phyloP scores from a whole-genome alignment of 352 stramenopile species.

The Globisporangium spinosum region DNA sequence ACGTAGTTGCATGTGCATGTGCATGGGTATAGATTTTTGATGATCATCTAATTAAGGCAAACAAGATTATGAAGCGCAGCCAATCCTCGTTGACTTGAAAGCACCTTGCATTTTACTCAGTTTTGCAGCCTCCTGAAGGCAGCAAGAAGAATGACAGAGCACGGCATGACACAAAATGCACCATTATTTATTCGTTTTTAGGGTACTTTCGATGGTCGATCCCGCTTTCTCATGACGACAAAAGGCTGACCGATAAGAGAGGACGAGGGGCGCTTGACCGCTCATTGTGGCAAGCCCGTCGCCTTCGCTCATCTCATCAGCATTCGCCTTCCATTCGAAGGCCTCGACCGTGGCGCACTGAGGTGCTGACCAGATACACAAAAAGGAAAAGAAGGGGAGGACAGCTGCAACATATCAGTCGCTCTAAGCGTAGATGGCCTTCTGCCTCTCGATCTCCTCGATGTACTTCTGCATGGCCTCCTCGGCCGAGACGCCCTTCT shows the following conservation, averaged over 20 bases:
- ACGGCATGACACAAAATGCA: neutral
- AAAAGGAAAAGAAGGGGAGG: neutral
- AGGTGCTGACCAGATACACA: neutral
- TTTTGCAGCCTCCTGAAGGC: neutral
- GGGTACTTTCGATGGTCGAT: neutral
- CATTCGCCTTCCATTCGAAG: neutral
- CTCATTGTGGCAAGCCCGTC: neutral
- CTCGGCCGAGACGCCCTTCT: slow-evolving; percentile 81
- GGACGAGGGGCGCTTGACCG: neutral
- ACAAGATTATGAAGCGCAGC: neutral
- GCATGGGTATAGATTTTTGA: slow-evolving; percentile 10
- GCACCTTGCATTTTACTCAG: neutral
- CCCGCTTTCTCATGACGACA: neutral
- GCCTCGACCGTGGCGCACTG: neutral
- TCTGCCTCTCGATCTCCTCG: slow-evolving; percentile 77
- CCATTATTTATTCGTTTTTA: slow-evolving; percentile 7
- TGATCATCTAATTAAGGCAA: neutral
- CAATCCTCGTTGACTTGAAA: neutral
- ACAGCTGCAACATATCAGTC: neutral
- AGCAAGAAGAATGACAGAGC: neutral
- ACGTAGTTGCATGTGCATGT: neutral
- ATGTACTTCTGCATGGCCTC: slow-evolving; percentile 89
- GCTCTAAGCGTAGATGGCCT: slow-evolving; percentile 75
- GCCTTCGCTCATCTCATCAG: neutral
- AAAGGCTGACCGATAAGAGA: neutral